Conservation (phyloP, 2,329 filamentous ascomycete genomes). For the Epichloe typhina region DNA sequence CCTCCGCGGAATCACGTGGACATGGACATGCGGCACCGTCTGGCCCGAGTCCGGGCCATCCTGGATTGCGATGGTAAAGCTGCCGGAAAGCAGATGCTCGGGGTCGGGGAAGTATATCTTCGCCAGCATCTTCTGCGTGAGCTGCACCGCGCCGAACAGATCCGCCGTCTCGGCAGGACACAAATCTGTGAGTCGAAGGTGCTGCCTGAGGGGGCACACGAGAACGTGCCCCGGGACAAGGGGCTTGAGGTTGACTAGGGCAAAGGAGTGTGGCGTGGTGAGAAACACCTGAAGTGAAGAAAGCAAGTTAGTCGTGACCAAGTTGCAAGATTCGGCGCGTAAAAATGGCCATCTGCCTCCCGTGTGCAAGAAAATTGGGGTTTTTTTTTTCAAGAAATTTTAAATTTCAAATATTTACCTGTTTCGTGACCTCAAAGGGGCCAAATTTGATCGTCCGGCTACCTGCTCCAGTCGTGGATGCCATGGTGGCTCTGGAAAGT, state of each 20-base stretch:
- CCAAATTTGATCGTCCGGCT: constrained; percentile 49
- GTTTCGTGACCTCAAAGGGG: constrained; percentile 60
- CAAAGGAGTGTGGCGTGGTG: constrained; percentile 65
- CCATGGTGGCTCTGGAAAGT: constrained; percentile 16
- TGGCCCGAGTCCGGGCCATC: constrained; percentile 85
- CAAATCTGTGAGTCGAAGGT: constrained; percentile 65
- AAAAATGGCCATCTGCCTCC: too few species aligned
- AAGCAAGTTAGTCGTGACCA: not conserved
- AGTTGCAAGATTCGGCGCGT: too few species aligned
- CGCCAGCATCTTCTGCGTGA: constrained; percentile 64
- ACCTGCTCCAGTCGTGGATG: constrained; percentile 12
- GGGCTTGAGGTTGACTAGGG: constrained; percentile 90
- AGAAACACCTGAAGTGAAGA: constrained; percentile 61
- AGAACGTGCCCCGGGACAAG: constrained; percentile 88
- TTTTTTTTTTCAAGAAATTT: not conserved
- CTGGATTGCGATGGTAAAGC: constrained; percentile 90
- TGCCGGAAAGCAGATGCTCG: constrained; percentile 36
- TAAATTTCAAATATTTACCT: constrained; percentile 32
- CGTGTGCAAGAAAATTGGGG: not conserved
- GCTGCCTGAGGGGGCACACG: constrained; percentile 59
- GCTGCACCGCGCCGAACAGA: constrained; percentile 77
- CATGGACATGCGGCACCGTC: constrained; percentile 86
- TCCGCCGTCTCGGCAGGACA: constrained; percentile 59
- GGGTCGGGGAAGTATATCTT: constrained; percentile 39
- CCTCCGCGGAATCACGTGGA: constrained; percentile 72